These are phyloP conservation scores for Melastoma malabathricum DNA, from an alignment of 345 rosid species.

Conservation along the genomic window DNA sequence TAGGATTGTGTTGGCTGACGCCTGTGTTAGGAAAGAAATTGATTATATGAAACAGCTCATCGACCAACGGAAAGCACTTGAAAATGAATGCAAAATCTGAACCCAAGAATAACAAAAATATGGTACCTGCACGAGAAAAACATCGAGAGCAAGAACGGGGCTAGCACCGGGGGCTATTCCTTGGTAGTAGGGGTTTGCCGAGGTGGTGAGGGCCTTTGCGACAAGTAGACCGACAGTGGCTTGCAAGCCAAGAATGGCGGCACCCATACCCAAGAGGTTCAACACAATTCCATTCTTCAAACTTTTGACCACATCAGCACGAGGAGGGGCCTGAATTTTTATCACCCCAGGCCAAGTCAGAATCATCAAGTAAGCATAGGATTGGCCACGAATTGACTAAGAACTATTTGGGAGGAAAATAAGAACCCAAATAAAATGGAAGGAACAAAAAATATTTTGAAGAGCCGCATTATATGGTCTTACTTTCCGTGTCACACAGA, in stretches of 20 bases:
- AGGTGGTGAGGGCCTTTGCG: conserved; percentile 90
- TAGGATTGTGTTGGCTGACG: conserved; percentile 84
- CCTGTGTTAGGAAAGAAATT: conserved; percentile 35
- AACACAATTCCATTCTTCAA: conserved; percentile 68
- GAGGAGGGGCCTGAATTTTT: conserved; percentile 72
- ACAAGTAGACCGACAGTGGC: conserved; percentile 82
- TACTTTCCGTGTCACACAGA: too few relatives aligned
- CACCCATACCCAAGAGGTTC: conserved; percentile 89
- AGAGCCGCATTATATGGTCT: too few relatives aligned
- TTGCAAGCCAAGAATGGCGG: conserved; percentile 90
- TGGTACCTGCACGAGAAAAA: conserved; percentile 89
- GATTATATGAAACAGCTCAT: too few relatives aligned
- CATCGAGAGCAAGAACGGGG: conserved; percentile 89
- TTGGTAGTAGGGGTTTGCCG: conserved; percentile 79
- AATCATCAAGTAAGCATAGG: background rate
- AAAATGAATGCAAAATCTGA: too few relatives aligned
- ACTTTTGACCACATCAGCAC: conserved; percentile 90
- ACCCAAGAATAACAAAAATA: background rate
- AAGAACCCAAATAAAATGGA: background rate
- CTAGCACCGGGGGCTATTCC: conserved; percentile 67
- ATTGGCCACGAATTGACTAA: too few relatives aligned
- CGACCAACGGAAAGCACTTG: too few relatives aligned
- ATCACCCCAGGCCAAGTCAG: background rate
- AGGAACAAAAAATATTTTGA: background rate
- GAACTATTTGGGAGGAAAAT: background rate